phyloP scores from a whole-genome alignment of 108 stramenopile genomes.

The Nitzschia sp. region DNA sequence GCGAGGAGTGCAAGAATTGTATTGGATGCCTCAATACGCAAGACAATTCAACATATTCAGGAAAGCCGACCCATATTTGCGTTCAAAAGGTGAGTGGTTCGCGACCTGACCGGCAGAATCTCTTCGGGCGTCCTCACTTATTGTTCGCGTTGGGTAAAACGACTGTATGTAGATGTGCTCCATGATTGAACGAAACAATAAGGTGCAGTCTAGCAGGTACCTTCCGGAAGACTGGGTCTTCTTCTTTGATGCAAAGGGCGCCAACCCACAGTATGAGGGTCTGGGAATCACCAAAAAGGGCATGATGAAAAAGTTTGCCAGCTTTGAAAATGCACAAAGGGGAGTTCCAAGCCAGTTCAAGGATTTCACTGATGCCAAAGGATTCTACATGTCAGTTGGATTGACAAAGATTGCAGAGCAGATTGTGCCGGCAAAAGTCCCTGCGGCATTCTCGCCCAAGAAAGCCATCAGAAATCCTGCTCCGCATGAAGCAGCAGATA shows the following conservation, averaged over 20 bases:
- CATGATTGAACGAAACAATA: background rate
- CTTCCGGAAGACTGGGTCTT: conserved; percentile 5
- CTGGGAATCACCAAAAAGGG: background rate
- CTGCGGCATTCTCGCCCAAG: background rate
- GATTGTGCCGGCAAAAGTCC: too few relatives aligned
- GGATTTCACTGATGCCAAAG: background rate
- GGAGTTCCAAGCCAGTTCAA: background rate
- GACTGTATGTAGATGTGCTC: background rate
- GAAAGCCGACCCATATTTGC: background rate
- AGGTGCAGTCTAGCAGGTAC: background rate
- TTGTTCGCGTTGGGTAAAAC: too few relatives aligned
- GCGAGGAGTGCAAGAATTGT: background rate
- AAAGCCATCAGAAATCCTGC: background rate
- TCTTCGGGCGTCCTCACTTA: too few relatives aligned
- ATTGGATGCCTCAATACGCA: background rate
- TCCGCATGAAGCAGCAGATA: background rate
- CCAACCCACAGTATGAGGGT: background rate
- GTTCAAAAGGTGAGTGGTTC: conserved; percentile 4
- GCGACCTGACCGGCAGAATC: too few relatives aligned
- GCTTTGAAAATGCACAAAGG: background rate
- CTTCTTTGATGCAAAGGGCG: background rate
- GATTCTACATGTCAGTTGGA: background rate
- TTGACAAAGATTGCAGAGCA: too few relatives aligned
- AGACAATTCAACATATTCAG: background rate
- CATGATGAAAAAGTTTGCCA: background rate